Evolutionary conservation across 441 rosid species (phyloP), one percentile per base, ranked within the genome.

Genomic region (Adansonia gregorii): DNA sequence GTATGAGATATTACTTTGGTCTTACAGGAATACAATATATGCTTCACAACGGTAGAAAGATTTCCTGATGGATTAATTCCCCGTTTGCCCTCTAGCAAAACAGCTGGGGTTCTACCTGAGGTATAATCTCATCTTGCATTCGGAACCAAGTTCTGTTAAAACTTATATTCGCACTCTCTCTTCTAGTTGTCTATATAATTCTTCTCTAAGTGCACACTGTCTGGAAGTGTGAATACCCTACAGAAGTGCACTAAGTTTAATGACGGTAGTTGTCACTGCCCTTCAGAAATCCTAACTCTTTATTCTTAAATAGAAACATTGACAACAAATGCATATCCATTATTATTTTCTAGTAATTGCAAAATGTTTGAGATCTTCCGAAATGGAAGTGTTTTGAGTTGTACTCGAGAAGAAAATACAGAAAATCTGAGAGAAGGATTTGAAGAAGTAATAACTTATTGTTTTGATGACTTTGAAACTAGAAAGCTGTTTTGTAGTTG

Each of bases 21-120:
- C 67, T 79, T 82, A 51, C 93, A 94, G 98, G 99, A 96, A 85
- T 96, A 93, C 73, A 96, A 96, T 80, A 94, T 96, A 81, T 94
- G 98, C 83, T 94, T 94, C 84, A 96, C 99, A 31, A 96, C 99
- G 2, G 93, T 94, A 49, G 92, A 92, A 86, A 93, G 91, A 81
- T 87, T 93, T 79, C 77, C 85, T 17, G 98, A 94, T 55, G 98
- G 93, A 71, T 84, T 86, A 73, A 79, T 88, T 83, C 93, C 97
- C 41, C 86, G 80, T 72, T 87, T 96, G 85, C 98, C 98, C 35
- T 83, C 86, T 19, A 85, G 86, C 82, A 87, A 86, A 83, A 87
- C 88, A 81, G 78, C 90, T 76, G 98, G 99, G 83, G 88, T 94
- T 77, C 87, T 94, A 73, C 99, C 99, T 54, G 92, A 96, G 98